Evolutionary conservation across 257 asterid species (phyloP).

Genomic region (Solanum paucissectum): DNA sequence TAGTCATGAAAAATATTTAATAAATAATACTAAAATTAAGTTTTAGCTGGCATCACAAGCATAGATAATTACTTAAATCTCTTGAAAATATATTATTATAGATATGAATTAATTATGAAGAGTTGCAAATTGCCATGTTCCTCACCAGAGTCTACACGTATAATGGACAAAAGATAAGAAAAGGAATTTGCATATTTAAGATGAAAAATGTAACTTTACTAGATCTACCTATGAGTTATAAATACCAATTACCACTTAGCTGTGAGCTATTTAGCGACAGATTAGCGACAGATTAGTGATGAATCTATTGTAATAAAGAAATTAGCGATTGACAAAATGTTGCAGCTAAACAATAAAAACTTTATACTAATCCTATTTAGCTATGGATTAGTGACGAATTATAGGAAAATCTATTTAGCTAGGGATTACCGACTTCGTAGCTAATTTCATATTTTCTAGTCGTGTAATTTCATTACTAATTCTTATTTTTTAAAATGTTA

Average conservation of each 20-base stretch:
- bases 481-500: not conserved
- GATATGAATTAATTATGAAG: constrained; percentile 4
- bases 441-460: no score
- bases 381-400: no score
- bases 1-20: not conserved
- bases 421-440: no score
- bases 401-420: no score
- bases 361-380: no score
- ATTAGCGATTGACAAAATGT: no score
- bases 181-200: not conserved
- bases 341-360: accelerated
- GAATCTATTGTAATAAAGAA: not conserved
- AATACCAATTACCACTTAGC: not conserved
- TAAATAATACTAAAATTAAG: not conserved
- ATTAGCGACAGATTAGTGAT: no score
- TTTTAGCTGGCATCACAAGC: constrained; percentile 34
- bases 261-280: not conserved
- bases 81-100: constrained; percentile 6
- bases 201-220: not conserved
- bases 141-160: not conserved
- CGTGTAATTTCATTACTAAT: not conserved
- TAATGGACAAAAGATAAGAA: not conserved
- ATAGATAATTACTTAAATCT: constrained; percentile 1
- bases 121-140: constrained; percentile 29
- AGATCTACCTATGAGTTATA: not conserved